These are phyloP conservation scores for Codiaeum variegatum DNA, from an alignment of 441 rosid genomes.

Conservation along the genomic window DNA sequence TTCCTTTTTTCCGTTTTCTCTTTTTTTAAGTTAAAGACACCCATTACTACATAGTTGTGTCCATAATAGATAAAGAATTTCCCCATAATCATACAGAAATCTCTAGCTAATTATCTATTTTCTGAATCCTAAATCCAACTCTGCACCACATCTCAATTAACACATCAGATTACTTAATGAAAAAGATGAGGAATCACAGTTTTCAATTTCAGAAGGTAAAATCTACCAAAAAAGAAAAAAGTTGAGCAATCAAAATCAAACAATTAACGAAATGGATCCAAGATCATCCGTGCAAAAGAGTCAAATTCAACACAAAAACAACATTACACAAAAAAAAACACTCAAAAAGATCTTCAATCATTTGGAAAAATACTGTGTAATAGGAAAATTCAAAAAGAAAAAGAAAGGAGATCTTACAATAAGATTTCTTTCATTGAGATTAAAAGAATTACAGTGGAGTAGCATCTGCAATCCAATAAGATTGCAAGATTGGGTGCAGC, in stretches of 20 bases:
- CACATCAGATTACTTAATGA: not conserved
- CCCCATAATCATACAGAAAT: slow-evolving; percentile 3
- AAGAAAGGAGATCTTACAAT: slow-evolving; percentile 46
- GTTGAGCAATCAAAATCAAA: not conserved
- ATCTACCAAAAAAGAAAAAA: not conserved
- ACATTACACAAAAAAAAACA: not conserved
- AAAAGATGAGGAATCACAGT: not conserved
- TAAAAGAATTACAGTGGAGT: slow-evolving; percentile 58
- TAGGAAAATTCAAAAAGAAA: not conserved
- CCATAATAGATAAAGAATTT: slow-evolving; percentile 16
- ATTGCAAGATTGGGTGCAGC: slow-evolving; percentile 81
- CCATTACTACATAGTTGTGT: not conserved
- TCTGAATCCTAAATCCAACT: not conserved
- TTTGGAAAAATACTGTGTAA: not conserved
- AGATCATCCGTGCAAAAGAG: not conserved
- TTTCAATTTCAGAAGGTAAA: not conserved
- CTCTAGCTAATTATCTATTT: not conserved
- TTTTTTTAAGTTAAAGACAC: not conserved
- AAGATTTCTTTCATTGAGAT: slow-evolving; percentile 79
- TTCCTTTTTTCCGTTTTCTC: not conserved
- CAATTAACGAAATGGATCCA: slow-evolving; percentile 3
- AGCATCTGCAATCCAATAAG: slow-evolving; percentile 60
- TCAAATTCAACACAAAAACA: not conserved
- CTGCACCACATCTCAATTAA: not conserved
- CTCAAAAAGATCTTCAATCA: not conserved